Conservation (phyloP, 176 grass and related monocot species). For the Lolium rigidum region DNA sequence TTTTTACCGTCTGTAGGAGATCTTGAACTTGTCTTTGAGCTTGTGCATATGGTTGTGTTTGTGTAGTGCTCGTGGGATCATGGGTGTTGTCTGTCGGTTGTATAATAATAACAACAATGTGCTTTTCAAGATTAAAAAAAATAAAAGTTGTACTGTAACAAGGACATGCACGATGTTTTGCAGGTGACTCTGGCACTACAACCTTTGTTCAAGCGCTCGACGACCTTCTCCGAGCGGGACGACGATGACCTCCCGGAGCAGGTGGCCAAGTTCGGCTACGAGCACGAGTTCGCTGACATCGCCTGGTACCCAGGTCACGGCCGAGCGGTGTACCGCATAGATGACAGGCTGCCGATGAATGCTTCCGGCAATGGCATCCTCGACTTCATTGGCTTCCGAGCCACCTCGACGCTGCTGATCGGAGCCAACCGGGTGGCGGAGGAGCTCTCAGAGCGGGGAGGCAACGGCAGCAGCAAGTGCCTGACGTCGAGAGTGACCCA, state of each 20-base stretch:
- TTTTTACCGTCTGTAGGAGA: not conserved
- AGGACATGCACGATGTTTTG: not conserved
- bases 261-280: slow-evolving; percentile 26
- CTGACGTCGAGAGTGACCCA: slow-evolving; percentile 12
- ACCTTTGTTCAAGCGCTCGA: slow-evolving; percentile 60
- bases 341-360: slow-evolving; percentile 52
- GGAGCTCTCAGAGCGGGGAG: slow-evolving; percentile 17
- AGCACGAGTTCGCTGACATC: slow-evolving; percentile 67
- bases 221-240: slow-evolving; percentile 23
- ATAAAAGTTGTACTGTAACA: not conserved
- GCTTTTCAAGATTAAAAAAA: not conserved
- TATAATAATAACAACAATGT: not conserved
- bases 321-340: slow-evolving; percentile 52
- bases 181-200: slow-evolving; percentile 55
- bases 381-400: slow-evolving; percentile 56
- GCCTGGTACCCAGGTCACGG: slow-evolving; percentile 58
- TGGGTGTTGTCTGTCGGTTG: not conserved
- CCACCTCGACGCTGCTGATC: slow-evolving; percentile 30
- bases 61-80: not conserved
- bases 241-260: slow-evolving; percentile 48
- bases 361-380: slow-evolving; percentile 49
- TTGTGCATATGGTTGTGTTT: not conserved
- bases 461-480: slow-evolving; percentile 43
- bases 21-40: not conserved
- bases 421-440: slow-evolving; percentile 32